Conservation (phyloP, 768 basidiomycete species). For the Podaxis pistillaris region DNA sequence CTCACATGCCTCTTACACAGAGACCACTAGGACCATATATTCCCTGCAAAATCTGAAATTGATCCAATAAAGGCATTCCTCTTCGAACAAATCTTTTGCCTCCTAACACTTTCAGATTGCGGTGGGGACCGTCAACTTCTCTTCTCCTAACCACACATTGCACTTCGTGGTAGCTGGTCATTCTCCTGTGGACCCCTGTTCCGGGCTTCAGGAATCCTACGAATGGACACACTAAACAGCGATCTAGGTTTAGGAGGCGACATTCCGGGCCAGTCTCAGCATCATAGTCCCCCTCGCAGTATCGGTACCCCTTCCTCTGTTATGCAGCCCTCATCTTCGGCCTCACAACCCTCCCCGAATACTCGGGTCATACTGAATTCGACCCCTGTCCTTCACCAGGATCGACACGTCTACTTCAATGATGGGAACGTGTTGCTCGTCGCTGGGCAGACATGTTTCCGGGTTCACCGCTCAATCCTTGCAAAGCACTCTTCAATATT, state of each 20-base stretch:
- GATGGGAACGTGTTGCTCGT: slow-evolving; percentile 16
- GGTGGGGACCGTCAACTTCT: neutral
- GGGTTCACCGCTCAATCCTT: slow-evolving; percentile 14
- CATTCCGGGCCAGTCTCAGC: neutral
- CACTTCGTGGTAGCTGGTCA: neutral
- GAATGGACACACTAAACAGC: neutral
- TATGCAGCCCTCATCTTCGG: neutral
- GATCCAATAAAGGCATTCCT: neutral
- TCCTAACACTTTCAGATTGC: too few relatives aligned
- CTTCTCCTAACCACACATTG: neutral
- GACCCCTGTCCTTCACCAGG: neutral
- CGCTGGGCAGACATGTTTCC: slow-evolving; percentile 12
- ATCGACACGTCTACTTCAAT: slow-evolving; percentile 13
- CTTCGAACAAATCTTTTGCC: too few relatives aligned
- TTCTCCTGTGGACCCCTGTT: neutral
- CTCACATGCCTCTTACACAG: neutral
- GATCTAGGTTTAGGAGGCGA: neutral
- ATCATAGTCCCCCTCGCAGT: neutral
- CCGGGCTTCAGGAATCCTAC: neutral
- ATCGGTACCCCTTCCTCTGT: neutral
- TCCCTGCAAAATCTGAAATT: neutral
- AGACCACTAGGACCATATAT: too few relatives aligned
- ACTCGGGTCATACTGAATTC: neutral
- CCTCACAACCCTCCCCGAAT: neutral
- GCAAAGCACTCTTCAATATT: slow-evolving; percentile 16